Percentiles rank a stretch among this genome's conserved stretches.
phyloP scores from a whole-genome alignment of 1,284 basidiomycete genomes.

The Ustilago cynodontis region DNA sequence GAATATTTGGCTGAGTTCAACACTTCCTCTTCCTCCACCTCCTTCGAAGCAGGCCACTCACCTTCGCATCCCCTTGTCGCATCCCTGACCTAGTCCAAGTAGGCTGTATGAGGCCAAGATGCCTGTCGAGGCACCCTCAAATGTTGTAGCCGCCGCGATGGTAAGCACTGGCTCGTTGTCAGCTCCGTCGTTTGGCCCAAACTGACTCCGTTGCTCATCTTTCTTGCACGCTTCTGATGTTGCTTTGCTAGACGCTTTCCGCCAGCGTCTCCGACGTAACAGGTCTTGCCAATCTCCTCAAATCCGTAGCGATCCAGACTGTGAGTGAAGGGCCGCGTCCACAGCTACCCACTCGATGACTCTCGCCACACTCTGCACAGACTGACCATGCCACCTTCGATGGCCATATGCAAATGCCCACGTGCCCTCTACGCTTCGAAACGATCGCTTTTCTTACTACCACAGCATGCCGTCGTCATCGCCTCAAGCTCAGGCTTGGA shows the following conservation, averaged over 20 bases:
- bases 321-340: background rate
- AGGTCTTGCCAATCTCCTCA: constrained; percentile 45
- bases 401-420: background rate
- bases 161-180: background rate
- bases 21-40: background rate
- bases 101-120: background rate
- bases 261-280: constrained; percentile 51
- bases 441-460: background rate
- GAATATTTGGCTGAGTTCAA: background rate
- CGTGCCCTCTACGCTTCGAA: background rate
- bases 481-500: constrained; percentile 79
- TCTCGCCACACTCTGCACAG: background rate
- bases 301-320: constrained; percentile 44
- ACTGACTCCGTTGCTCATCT: background rate
- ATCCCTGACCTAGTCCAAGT: background rate
- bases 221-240: background rate
- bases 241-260: constrained; percentile 16
- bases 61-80: background rate
- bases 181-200: too few species aligned
- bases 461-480: constrained; percentile 76
- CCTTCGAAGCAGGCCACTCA: background rate
- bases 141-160: too few species aligned
- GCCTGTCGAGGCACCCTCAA: background rate
- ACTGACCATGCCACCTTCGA: too few species aligned
- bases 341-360: background rate